Percentiles rank a stretch among this genome's conserved stretches.
These are phyloP conservation scores for Sarcomyxa edulis DNA, from an alignment of 768 basidiomycete genomes.

Conservation along the genomic window DNA sequence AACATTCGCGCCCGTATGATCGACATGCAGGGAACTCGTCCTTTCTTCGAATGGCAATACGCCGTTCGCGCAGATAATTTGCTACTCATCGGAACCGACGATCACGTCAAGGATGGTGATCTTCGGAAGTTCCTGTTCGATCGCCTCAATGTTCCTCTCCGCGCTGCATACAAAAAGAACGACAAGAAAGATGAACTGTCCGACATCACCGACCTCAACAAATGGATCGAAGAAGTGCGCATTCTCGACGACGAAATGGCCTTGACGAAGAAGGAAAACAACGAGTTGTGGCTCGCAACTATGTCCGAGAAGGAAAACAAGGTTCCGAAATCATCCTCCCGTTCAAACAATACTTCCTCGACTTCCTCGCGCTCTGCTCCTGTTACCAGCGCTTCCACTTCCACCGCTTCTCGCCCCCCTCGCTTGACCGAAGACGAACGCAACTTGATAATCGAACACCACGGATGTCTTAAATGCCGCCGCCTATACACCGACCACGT, in stretches of 20 bases:
- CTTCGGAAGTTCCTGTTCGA: too few relatives aligned
- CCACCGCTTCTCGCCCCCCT: neutral
- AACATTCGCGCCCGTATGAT: slow-evolving; percentile 4
- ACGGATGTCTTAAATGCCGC: slow-evolving; percentile 22
- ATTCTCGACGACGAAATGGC: neutral
- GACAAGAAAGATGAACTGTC: too few relatives aligned
- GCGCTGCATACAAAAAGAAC: too few relatives aligned
- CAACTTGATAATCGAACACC: slow-evolving; percentile 7
- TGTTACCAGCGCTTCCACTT: neutral
- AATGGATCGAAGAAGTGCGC: neutral
- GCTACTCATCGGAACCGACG: slow-evolving; percentile 8
- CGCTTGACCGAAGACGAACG: slow-evolving; percentile 8
- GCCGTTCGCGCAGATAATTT: too few relatives aligned
- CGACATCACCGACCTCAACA: too few relatives aligned
- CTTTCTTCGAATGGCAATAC: slow-evolving; percentile 11
- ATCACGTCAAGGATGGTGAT: neutral
- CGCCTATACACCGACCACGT: slow-evolving; percentile 10
- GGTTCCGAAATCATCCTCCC: neutral
- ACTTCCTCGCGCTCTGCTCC: neutral
- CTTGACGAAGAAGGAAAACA: neutral
- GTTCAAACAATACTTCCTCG: slow-evolving; percentile 1
- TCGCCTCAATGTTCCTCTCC: neutral
- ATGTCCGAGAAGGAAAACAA: neutral
- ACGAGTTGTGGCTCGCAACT: neutral
- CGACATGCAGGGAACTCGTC: neutral